A percentile compares a stretch with the other conserved stretches of the same genome.
phyloP scores from a whole-genome alignment of 352 stramenopile species.

The Phytophthora sp. region DNA sequence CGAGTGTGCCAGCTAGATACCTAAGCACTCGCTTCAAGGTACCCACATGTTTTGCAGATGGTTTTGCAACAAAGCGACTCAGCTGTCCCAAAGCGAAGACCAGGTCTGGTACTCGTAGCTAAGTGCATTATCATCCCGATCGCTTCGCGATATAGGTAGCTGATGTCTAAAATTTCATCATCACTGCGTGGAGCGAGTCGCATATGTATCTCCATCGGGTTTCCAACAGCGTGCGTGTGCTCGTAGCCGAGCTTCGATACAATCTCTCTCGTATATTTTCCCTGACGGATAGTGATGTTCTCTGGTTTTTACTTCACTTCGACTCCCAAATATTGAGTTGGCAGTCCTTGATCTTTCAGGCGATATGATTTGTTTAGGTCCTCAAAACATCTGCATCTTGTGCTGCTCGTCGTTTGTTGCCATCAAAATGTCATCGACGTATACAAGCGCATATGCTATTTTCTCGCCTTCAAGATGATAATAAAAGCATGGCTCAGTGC shows the following conservation, averaged over 20 bases:
- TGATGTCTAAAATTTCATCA: neutral
- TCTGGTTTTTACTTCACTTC: constrained; percentile 6
- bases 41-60: neutral
- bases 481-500: constrained; percentile 11
- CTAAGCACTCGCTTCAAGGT: constrained; percentile 11
- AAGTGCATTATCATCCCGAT: constrained; percentile 19
- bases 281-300: neutral
- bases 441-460: constrained; percentile 2
- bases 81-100: constrained; percentile 13
- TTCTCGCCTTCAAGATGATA: constrained; percentile 6
- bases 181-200: neutral
- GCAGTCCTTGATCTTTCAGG: constrained; percentile 6
- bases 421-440: constrained; percentile 9
- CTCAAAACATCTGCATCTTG: constrained; percentile 5
- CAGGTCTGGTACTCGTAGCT: constrained; percentile 13
- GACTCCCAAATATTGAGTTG: constrained; percentile 8
- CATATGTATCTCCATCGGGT: constrained; percentile 10
- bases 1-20: constrained; percentile 10
- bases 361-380: constrained; percentile 7
- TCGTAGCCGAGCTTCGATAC: constrained; percentile 18
- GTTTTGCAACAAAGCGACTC: constrained; percentile 12
- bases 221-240: constrained; percentile 7
- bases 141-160: neutral
- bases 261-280: constrained; percentile 8
- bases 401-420: constrained; percentile 5